These are phyloP conservation scores for Daldinia concentrica DNA, from an alignment of 495 filamentous ascomycete species.

Conservation along the genomic window DNA sequence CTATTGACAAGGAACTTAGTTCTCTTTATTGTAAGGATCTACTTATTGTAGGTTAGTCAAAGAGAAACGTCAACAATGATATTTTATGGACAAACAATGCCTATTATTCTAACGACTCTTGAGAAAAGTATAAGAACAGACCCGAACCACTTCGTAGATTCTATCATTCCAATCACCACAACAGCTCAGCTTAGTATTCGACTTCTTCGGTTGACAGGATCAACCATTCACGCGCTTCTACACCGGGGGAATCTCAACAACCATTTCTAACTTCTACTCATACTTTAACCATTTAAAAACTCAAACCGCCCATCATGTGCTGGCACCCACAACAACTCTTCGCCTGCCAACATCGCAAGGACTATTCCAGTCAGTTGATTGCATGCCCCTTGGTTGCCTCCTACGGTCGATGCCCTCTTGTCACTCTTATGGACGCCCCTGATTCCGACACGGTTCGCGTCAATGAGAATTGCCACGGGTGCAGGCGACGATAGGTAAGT, in stretches of 20 bases:
- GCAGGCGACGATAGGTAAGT: constrained; percentile 6
- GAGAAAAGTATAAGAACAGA: not conserved
- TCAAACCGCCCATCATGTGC: constrained; percentile 29
- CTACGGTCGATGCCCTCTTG: constrained; percentile 31
- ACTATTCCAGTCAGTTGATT: constrained; percentile 29
- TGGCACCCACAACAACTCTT: constrained; percentile 25
- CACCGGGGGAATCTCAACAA: not conserved
- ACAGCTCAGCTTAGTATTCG: not conserved
- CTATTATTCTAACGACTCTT: not conserved
- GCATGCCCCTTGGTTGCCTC: constrained; percentile 17
- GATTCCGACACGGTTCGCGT: constrained; percentile 5
- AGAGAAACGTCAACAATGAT: not conserved
- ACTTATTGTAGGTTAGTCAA: not conserved
- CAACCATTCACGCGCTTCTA: constrained; percentile 4
- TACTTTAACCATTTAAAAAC: not conserved
- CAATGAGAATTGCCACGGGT: constrained; percentile 4
- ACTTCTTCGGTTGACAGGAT: not conserved
- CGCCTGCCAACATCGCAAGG: constrained; percentile 15
- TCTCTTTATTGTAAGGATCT: not conserved
- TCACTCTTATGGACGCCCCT: constrained; percentile 20
- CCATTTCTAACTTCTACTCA: not conserved
- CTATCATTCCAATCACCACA: not conserved
- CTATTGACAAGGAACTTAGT: not conserved
- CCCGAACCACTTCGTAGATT: not conserved
- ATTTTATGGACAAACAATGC: not conserved